phyloP scores from a whole-genome alignment of 345 rosid genomes.

The Syzygium oleosum region DNA sequence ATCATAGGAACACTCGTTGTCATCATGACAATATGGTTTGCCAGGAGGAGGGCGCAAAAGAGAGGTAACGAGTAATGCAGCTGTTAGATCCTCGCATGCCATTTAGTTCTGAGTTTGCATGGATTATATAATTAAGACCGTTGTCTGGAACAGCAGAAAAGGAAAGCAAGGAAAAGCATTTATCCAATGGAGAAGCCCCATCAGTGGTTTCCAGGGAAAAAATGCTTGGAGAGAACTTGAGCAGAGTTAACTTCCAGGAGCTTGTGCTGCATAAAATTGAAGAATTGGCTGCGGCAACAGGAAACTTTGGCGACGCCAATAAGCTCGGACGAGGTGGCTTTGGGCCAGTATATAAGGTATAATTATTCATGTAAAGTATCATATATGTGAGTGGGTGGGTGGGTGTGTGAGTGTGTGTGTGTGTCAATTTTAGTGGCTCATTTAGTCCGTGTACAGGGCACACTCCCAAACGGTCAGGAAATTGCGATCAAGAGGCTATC shows the following conservation, averaged over 20 bases:
- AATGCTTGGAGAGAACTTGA: neutral
- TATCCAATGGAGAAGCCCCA: too few species aligned
- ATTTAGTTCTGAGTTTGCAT: neutral
- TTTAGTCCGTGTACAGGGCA: conserved; percentile 5
- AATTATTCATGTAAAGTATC: conserved; percentile 14
- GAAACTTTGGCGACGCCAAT: conserved; percentile 13
- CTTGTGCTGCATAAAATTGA: conserved; percentile 24
- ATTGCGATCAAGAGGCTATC: conserved; percentile 33
- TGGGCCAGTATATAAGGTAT: conserved; percentile 22
- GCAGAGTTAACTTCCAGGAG: conserved; percentile 8
- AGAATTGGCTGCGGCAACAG: conserved; percentile 24
- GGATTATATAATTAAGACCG: neutral
- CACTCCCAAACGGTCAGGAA: conserved; percentile 15
- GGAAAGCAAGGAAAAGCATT: too few species aligned
- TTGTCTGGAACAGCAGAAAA: too few species aligned
- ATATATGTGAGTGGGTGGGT: neutral
- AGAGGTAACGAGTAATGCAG: neutral
- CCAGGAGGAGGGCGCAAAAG: neutral
- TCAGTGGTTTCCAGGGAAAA: neutral
- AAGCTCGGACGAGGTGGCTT: conserved; percentile 20
- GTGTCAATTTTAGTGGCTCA: neutral
- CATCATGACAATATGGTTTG: neutral
- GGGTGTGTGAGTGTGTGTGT: neutral
- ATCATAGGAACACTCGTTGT: neutral
- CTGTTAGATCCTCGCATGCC: neutral